phyloP scores from a whole-genome alignment of 228 moss, liverwort and hornwort species.

The Sphagnum magellanicum region DNA sequence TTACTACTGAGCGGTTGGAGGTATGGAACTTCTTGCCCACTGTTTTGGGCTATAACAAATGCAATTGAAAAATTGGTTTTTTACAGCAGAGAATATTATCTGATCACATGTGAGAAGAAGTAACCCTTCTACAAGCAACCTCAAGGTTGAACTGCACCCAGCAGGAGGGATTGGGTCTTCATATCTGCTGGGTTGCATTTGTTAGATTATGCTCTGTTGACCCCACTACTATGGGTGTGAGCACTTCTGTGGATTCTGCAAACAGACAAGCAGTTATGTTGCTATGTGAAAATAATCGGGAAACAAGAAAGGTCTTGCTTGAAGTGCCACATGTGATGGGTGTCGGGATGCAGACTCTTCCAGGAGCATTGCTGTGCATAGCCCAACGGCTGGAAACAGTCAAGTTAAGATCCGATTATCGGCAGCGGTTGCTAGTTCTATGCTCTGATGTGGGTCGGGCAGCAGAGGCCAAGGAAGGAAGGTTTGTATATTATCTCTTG shows the following conservation, averaged over 20 bases:
- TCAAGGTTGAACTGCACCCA: too few species aligned
- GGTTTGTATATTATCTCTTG: conserved; percentile 17
- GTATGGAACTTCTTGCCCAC: conserved; percentile 8
- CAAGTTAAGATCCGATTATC: conserved; percentile 48
- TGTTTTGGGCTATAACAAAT: not conserved
- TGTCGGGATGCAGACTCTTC: conserved; percentile 46
- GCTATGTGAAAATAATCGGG: too few species aligned
- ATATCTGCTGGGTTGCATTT: not conserved
- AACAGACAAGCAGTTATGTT: too few species aligned
- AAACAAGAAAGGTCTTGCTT: too few species aligned
- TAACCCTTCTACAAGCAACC: too few species aligned
- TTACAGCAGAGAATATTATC: too few species aligned
- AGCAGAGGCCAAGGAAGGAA: conserved; percentile 67
- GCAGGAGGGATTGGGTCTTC: too few species aligned
- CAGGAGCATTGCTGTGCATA: conserved; percentile 65
- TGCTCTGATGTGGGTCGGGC: conserved; percentile 71
- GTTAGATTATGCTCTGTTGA: not conserved
- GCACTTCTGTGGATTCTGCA: too few species aligned
- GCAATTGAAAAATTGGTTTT: too few species aligned
- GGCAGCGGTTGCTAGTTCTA: conserved; percentile 59
- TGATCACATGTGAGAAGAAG: too few species aligned
- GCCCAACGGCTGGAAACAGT: conserved; percentile 54
- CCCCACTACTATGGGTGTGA: too few species aligned
- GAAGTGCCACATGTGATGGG: not conserved
- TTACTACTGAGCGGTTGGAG: conserved; percentile 58